These are phyloP conservation scores for Cystofilobasidium capitatum DNA, from an alignment of 768 basidiomycete species.

Conservation along the genomic window DNA sequence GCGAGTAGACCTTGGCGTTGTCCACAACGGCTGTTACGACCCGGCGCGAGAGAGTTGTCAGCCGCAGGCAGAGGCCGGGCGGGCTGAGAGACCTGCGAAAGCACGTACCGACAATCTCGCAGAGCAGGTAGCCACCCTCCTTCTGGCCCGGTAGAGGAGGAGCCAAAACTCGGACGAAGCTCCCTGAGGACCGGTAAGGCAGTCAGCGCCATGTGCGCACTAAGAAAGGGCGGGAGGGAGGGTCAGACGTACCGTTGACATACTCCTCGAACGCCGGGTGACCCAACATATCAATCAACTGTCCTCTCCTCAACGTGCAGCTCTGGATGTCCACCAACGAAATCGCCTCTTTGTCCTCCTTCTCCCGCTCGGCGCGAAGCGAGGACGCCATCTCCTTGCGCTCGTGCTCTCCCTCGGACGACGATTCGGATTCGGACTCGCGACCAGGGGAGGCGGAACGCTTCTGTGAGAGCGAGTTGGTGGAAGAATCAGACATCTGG, in stretches of 20 bases:
- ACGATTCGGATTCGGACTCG: slow-evolving; percentile 64
- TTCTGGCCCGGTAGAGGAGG: slow-evolving; percentile 39
- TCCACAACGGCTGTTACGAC: slow-evolving; percentile 12
- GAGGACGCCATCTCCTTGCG: neutral
- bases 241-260: slow-evolving; percentile 52
- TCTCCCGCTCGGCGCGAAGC: slow-evolving; percentile 51
- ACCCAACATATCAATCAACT: slow-evolving; percentile 52
- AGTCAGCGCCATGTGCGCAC: neutral
- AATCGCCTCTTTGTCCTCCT: slow-evolving; percentile 45
- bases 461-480: neutral
- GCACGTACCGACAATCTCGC: slow-evolving; percentile 56
- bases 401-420: slow-evolving; percentile 55
- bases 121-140: slow-evolving; percentile 7
- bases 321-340: slow-evolving; percentile 52
- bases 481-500: neutral
- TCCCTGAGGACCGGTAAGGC: slow-evolving; percentile 45
- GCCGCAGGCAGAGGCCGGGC: neutral
- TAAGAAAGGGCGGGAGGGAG: neutral
- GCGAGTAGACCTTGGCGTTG: slow-evolving; percentile 51
- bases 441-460: neutral
- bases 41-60: neutral
- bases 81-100: neutral
- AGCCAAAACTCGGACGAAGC: slow-evolving; percentile 77
- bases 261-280: slow-evolving; percentile 80
- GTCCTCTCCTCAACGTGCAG: slow-evolving; percentile 58